phyloP scores from a whole-genome alignment of 208 protist species.

The Porcisia hertigi region DNA sequence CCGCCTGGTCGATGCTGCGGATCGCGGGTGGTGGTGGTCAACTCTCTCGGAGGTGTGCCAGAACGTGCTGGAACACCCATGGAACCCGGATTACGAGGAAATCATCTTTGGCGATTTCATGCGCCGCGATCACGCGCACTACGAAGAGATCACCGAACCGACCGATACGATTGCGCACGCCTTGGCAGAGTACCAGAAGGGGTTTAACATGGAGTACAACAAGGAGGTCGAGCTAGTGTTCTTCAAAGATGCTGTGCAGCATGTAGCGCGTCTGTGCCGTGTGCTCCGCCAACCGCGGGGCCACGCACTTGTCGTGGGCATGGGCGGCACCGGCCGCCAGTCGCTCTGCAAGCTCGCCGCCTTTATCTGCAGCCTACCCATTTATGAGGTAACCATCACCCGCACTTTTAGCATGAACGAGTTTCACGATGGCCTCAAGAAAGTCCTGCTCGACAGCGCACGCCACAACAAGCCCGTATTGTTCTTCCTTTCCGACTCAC shows the following conservation, averaged over 20 bases:
- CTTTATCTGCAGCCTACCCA: conserved; percentile 91
- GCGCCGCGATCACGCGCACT: conserved; percentile 85
- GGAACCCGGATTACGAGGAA: conserved; percentile 63
- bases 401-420: conserved; percentile 93
- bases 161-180: conserved; percentile 48
- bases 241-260: conserved; percentile 96
- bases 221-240: conserved; percentile 95
- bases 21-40: conserved; percentile 93
- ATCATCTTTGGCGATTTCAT: conserved; percentile 94
- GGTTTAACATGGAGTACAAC: conserved; percentile 93
- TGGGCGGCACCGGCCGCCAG: conserved; percentile 96
- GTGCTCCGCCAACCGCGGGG: conserved; percentile 96
- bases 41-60: conserved; percentile 61
- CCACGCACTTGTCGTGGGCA: conserved; percentile 96
- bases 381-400: conserved; percentile 91
- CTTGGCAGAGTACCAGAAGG: conserved; percentile 87
- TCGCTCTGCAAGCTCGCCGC: conserved; percentile 95
- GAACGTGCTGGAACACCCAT: conserved; percentile 62
- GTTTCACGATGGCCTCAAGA: conserved; percentile 95
- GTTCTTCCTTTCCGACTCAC: conserved; percentile 96
- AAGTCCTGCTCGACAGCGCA: conserved; percentile 86
- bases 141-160: conserved; percentile 70
- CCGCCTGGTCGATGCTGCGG: conserved; percentile 92
- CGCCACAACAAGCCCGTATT: conserved; percentile 87
- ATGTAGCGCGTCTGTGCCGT: conserved; percentile 95